Evolutionary conservation across 2,329 filamentous ascomycete species (phyloP).

Genomic region (Claviceps sp.): DNA sequence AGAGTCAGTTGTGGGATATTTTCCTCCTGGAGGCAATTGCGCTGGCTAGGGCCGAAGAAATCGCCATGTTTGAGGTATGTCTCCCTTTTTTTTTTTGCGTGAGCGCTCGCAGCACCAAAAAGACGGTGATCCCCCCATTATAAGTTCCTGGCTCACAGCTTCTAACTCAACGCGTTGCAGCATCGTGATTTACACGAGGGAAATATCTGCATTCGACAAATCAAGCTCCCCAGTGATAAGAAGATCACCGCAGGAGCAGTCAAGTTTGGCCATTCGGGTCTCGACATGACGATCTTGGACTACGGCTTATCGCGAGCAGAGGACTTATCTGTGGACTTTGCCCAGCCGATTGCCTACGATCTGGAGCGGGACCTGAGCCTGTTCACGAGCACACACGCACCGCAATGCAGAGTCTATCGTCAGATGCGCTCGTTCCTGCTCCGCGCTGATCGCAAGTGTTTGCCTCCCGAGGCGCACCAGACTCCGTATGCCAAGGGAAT

Average conservation of each 20-base stretch:
- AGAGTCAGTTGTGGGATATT: conserved; percentile 47
- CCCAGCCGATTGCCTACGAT: conserved; percentile 37
- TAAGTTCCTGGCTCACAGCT: neutral
- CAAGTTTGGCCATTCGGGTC: conserved; percentile 44
- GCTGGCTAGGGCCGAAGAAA: conserved; percentile 43
- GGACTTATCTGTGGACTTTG: conserved; percentile 23
- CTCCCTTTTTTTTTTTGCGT: neutral
- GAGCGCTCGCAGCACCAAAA: neutral
- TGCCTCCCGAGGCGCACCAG: conserved; percentile 33
- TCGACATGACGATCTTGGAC: conserved; percentile 52
- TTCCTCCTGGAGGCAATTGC: conserved; percentile 48
- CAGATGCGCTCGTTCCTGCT: conserved; percentile 47
- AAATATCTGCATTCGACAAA: conserved; percentile 44
- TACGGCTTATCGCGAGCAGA: conserved; percentile 50
- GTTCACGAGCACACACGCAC: conserved; percentile 46
- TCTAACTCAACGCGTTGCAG: conserved; percentile 19
- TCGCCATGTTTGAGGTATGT: conserved; percentile 45
- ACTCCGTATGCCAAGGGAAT: conserved; percentile 32
- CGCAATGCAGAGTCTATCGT: conserved; percentile 48
- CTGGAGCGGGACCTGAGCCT: conserved; percentile 46
- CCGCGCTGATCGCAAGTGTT: conserved; percentile 34
- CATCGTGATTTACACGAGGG: conserved; percentile 54
- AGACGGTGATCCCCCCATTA: neutral
- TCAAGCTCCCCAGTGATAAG: conserved; percentile 20
- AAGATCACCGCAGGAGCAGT: conserved; percentile 16